These are phyloP conservation scores for Cercis canadensis DNA, from an alignment of 306 rosid genomes.

Conservation along the genomic window DNA sequence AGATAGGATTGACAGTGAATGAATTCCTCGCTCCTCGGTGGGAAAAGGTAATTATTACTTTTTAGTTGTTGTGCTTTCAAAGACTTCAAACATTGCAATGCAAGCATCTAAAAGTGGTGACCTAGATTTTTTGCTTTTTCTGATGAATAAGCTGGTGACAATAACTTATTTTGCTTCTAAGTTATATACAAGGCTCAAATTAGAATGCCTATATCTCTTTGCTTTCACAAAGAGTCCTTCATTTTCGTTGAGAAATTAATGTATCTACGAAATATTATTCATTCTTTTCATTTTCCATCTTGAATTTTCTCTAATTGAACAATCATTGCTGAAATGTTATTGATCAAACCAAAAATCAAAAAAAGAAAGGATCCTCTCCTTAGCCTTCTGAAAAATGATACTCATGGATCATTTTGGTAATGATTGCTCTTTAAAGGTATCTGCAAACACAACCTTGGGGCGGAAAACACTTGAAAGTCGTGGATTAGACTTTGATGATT, in stretches of 20 bases:
- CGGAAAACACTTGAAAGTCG: conserved; percentile 48
- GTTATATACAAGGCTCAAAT: no score
- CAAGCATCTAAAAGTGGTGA: neutral
- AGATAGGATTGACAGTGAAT: conserved; percentile 49
- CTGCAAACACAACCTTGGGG: conserved; percentile 56
- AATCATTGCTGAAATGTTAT: neutral
- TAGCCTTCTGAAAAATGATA: conserved; percentile 19
- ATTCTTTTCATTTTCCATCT: neutral
- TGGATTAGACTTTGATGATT: conserved; percentile 47
- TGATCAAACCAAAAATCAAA: no score
- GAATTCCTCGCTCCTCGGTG: conserved; percentile 71
- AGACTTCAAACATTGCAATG: conserved; percentile 20
- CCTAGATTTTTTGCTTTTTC: neutral
- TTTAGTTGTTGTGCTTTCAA: conserved; percentile 1
- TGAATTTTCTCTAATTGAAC: neutral
- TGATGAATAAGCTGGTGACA: neutral
- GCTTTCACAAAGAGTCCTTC: no score
- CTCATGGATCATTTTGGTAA: conserved; percentile 13
- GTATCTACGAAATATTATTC: no score
- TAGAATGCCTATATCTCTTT: no score
- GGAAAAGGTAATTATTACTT: conserved; percentile 51
- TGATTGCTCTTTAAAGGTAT: conserved; percentile 36
- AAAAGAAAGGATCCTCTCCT: neutral
- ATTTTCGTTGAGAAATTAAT: no score
- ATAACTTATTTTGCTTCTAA: no score